Conservation (phyloP, 371 early-diverging fungal genomes). For the Batkoa obscura region DNA sequence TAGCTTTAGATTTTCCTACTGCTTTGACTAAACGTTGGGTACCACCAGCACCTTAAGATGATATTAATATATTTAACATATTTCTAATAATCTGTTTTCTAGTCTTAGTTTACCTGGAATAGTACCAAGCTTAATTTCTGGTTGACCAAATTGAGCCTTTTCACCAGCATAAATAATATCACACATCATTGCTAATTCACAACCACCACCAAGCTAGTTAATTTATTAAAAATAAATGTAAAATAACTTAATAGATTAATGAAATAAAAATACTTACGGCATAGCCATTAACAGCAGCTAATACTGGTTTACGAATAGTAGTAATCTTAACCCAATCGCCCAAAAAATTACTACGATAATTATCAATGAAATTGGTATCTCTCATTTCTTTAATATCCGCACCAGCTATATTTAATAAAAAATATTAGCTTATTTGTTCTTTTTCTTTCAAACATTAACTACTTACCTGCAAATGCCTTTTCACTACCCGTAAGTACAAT, state of each 20-base stretch:
- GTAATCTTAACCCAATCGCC: slow-evolving; percentile 86
- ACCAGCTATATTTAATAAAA: slow-evolving; percentile 42
- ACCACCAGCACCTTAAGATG: slow-evolving; percentile 48
- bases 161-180: slow-evolving; percentile 98
- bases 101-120: slow-evolving; percentile 42
- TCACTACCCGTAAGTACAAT: slow-evolving; percentile 90
- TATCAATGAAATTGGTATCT: slow-evolving; percentile 59
- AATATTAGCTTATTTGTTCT: neutral
- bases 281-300: slow-evolving; percentile 94
- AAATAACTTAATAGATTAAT: neutral
- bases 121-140: slow-evolving; percentile 93
- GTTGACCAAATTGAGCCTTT: slow-evolving; percentile 92
- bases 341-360: slow-evolving; percentile 79
- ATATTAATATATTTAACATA: neutral
- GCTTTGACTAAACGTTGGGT: slow-evolving; percentile 83
- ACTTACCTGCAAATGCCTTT: slow-evolving; percentile 82
- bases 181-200: slow-evolving; percentile 98
- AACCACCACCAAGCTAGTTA: slow-evolving; percentile 82
- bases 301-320: slow-evolving; percentile 81
- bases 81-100: neutral
- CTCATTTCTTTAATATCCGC: slow-evolving; percentile 98
- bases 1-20: slow-evolving; percentile 95
- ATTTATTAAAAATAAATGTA: neutral
- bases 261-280: slow-evolving; percentile 40
- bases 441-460: neutral